Base-by-base conservation (phyloP, 345 rosid species). In the Eucalyptus albens region DNA sequence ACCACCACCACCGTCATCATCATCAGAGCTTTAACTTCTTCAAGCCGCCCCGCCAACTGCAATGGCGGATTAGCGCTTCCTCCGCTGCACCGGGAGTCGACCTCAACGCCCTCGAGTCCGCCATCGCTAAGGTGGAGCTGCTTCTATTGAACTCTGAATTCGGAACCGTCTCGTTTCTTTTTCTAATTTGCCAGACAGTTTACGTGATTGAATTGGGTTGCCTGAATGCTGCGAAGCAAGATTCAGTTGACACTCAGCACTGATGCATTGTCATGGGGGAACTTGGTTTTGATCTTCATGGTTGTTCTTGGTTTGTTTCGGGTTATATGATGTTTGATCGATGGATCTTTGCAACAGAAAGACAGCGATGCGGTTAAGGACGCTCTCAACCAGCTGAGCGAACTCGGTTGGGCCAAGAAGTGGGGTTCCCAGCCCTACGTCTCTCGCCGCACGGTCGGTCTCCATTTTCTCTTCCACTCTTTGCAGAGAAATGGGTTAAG, bases 391-490 rank as follows among this genome's bases (percentile, higher is more conserved):
- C 91, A 91, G 88, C 94, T 97, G 87, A 93, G 92, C 15, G 94
- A 95, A 92, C 89, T 83, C 55, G 99, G 99, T 82, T 97, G 98
- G 98, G 99, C 99, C 45, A 96, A 94, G 96, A 95, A 92, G 93
- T 97, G 99, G 99, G 93, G 96, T 50, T 97, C 99, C 82, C 99
- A 97, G 95, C 99, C 99, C 9, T 97, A 96, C 55, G 95, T 97
- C 87, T 97, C 99, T 26, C 96, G 99, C 55, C 99, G 99, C 88
- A 94, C 96, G 96, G 99, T 97, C 95, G 91, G 95, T 94, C 91
- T 93, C 77, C 89, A 44, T 7, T 62, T 37, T 4, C 17, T 62
- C 51, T 62, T 45, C 72, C 44, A 7, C 22, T 27, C 40, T 50
- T 49, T 77, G 83, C 83, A 77, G 47, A 77, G 47, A 40, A 77